Evolutionary conservation across 169 alveolate genomes (phyloP).

Genomic region (Plasmodium vinckei): DNA sequence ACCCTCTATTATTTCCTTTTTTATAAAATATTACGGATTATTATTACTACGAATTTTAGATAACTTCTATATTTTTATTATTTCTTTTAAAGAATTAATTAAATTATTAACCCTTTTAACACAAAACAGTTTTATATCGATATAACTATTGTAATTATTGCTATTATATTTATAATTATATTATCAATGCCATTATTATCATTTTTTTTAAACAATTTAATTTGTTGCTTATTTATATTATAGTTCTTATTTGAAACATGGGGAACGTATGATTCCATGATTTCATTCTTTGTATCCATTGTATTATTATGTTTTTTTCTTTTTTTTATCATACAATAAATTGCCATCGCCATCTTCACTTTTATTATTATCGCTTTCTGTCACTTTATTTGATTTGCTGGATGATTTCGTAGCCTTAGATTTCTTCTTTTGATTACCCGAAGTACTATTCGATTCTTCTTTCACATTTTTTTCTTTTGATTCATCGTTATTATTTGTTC

Average conservation of each 20-base stretch:
- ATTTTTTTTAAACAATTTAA: background rate
- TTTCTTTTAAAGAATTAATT: background rate
- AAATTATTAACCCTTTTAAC: background rate
- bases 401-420: slow-evolving; percentile 2
- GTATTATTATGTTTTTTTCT: background rate
- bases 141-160: background rate
- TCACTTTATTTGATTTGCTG: slow-evolving; percentile 16
- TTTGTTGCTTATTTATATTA: slow-evolving; percentile 16
- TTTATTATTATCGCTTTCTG: slow-evolving; percentile 6
- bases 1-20: too few species aligned
- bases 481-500: slow-evolving; percentile 11
- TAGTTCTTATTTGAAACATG: slow-evolving; percentile 10
- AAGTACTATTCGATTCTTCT: slow-evolving; percentile 19
- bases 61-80: too few species aligned
- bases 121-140: background rate
- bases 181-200: background rate
- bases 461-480: slow-evolving; percentile 12
- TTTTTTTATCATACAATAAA: slow-evolving; percentile 14
- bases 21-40: too few species aligned
- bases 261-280: background rate
- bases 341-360: slow-evolving; percentile 7
- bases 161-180: background rate
- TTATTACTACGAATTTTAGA: too few species aligned
- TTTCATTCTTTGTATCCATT: slow-evolving; percentile 3
- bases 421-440: slow-evolving; percentile 20